Evolutionary conservation across 2,329 filamentous ascomycete genomes (phyloP).

Genomic region (Aureobasidium sp.): DNA sequence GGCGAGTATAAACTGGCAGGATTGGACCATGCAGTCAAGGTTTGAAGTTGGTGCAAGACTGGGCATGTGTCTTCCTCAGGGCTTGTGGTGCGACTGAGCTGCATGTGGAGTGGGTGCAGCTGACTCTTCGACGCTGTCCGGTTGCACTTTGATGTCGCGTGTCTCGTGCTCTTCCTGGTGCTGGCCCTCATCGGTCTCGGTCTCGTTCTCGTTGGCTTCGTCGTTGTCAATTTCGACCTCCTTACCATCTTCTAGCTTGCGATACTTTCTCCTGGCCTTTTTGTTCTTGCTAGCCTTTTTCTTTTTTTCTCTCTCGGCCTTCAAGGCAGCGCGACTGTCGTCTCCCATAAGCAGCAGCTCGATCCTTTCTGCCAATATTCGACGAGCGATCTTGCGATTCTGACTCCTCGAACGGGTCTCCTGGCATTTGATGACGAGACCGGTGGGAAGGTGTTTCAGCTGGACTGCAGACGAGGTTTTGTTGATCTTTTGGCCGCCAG

Average conservation of each 20-base stretch:
- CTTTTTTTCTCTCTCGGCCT: slow-evolving; percentile 48
- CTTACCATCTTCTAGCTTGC: slow-evolving; percentile 46
- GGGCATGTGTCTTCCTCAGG: background rate
- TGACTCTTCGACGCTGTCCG: background rate
- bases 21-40: background rate
- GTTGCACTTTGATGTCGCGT: background rate
- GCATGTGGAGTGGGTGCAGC: background rate
- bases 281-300: slow-evolving; percentile 70
- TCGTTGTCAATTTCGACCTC: slow-evolving; percentile 17
- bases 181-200: background rate
- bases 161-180: background rate
- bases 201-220: background rate
- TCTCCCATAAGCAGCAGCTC: slow-evolving; percentile 68
- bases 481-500: slow-evolving; percentile 96
- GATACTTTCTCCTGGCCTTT: slow-evolving; percentile 76
- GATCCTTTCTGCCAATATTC: slow-evolving; percentile 66
- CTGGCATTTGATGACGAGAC: slow-evolving; percentile 89
- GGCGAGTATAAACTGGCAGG: background rate
- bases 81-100: background rate
- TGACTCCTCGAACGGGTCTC: slow-evolving; percentile 78
- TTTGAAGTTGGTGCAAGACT: background rate
- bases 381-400: slow-evolving; percentile 78
- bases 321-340: slow-evolving; percentile 56
- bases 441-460: slow-evolving; percentile 80
- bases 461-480: slow-evolving; percentile 96